A percentile compares a stretch with the other conserved stretches of the same genome.
Conservation (phyloP, 148 eudicot genomes). For the Arctostaphylos glauca region DNA sequence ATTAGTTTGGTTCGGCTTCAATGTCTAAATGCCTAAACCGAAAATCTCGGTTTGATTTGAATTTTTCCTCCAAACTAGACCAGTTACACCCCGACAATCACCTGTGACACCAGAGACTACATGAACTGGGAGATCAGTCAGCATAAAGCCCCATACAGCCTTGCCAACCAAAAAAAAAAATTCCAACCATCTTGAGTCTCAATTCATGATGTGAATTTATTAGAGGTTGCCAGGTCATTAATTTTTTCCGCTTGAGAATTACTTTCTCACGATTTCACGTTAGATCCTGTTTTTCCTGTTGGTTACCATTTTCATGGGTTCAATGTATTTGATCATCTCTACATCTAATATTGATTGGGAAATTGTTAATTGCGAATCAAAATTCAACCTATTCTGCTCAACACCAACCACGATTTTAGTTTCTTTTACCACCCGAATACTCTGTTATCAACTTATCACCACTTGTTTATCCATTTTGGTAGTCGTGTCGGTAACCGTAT, state of each 20-base stretch:
- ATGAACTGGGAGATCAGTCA: not conserved
- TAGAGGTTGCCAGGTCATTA: not conserved
- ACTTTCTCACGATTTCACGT: not conserved
- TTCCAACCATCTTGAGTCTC: not conserved
- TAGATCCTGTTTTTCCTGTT: not conserved
- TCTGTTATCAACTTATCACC: too few relatives aligned
- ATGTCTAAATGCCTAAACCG: too few relatives aligned
- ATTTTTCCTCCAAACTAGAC: too few relatives aligned
- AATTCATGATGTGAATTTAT: not conserved
- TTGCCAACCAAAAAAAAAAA: not conserved
- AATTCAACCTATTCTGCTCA: not conserved
- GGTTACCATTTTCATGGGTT: not conserved
- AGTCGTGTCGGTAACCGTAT: too few relatives aligned
- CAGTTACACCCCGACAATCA: not conserved
- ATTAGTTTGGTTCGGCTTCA: too few relatives aligned
- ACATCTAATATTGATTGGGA: not conserved
- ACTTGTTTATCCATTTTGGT: too few relatives aligned
- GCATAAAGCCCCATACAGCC: not conserved
- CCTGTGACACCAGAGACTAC: not conserved
- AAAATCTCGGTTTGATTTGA: too few relatives aligned
- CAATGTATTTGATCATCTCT: not conserved
- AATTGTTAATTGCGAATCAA: not conserved
- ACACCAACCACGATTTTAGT: too few relatives aligned
- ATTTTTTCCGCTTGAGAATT: not conserved
- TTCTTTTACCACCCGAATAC: not conserved